Evolutionary conservation across 2,329 filamentous ascomycete species (phyloP).

Genomic region (Apiospora marii): DNA sequence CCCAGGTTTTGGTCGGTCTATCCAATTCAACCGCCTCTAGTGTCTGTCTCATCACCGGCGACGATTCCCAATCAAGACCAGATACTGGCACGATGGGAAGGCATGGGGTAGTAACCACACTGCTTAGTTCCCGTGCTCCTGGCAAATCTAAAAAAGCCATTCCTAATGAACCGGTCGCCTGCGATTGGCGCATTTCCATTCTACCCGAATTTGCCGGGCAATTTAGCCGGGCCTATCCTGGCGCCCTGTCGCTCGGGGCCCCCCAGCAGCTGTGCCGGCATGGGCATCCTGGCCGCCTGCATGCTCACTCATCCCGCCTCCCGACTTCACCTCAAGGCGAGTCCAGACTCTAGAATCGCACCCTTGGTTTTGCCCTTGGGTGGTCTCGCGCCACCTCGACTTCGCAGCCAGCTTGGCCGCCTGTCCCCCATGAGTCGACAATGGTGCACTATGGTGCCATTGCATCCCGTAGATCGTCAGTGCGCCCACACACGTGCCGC

Average conservation of each 20-base stretch:
- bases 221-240: slow-evolving; percentile 19
- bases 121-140: slow-evolving; percentile 13
- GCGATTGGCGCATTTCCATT: slow-evolving; percentile 21
- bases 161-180: not conserved
- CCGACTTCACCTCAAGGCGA: not conserved
- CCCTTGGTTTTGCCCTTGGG: too few relatives aligned
- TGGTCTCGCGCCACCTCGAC: not conserved
- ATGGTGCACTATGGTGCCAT: slow-evolving; percentile 20
- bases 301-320: not conserved
- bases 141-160: not conserved
- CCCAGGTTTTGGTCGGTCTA: not conserved
- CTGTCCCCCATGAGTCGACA: slow-evolving; percentile 2
- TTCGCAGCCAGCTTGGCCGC: not conserved
- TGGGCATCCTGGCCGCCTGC: not conserved
- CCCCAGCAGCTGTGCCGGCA: not conserved
- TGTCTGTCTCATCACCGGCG: not conserved
- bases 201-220: slow-evolving; percentile 22
- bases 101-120: not conserved
- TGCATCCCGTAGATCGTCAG: not conserved
- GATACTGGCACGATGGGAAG: not conserved
- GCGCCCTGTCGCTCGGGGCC: not conserved
- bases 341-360: not conserved
- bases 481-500: not conserved
- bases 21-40: not conserved
- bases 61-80: not conserved